Conservation (phyloP, 1,139 yeast species). For the Pichia sp. region DNA sequence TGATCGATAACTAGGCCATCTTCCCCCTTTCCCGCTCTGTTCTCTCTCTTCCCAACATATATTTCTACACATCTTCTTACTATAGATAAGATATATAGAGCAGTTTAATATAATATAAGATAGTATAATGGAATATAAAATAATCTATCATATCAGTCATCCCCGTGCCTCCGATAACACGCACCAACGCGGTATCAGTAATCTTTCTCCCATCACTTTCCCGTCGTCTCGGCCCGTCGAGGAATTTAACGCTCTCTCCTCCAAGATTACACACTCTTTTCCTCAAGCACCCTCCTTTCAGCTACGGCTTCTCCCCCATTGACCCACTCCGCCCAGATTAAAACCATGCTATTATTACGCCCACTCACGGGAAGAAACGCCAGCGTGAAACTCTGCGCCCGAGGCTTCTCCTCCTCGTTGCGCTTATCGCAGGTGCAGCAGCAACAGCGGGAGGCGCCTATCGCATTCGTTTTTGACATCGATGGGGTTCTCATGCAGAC, state of each 20-base stretch:
- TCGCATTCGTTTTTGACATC: constrained; percentile 40
- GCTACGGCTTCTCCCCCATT: neutral
- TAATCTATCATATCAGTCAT: neutral
- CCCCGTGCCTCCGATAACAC: neutral
- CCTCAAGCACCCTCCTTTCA: neutral
- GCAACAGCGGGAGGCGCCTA: constrained; percentile 5
- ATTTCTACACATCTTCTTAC: neutral
- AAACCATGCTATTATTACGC: neutral
- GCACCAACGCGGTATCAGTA: neutral
- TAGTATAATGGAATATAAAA: neutral
- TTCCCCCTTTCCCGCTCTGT: neutral
- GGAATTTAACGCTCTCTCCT: neutral
- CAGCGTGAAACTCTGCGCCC: neutral
- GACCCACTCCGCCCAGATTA: neutral
- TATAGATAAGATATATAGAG: neutral
- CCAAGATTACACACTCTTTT: neutral
- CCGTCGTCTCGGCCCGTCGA: neutral
- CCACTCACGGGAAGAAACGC: neutral
- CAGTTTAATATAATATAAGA: neutral
- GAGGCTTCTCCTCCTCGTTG: neutral
- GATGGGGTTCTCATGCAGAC: constrained; percentile 92
- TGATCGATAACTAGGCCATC: constrained; percentile 46
- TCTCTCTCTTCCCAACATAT: neutral
- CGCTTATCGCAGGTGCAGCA: neutral
- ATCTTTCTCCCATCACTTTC: neutral